A percentile compares a stretch with the other conserved stretches of the same genome.
Evolutionary conservation across 2,329 filamentous ascomycete species (phyloP).

Genomic region (Mariannaea elegans): DNA sequence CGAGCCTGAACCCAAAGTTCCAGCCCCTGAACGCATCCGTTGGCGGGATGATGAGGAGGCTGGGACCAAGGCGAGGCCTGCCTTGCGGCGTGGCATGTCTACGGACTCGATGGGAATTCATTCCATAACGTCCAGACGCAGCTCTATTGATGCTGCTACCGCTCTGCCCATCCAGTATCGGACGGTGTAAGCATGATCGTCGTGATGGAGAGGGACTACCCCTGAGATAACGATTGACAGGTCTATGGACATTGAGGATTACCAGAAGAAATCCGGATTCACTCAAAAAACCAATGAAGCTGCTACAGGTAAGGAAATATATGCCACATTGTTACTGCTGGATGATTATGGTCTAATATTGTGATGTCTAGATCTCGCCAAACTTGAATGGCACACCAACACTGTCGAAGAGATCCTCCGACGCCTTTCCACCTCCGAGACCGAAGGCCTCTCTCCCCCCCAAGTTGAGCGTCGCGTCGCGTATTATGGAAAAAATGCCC

Average conservation of each 20-base stretch:
- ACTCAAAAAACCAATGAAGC: slow-evolving; percentile 21
- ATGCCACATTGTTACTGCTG: neutral
- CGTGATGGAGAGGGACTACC: neutral
- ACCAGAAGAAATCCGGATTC: slow-evolving; percentile 22
- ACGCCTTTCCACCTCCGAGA: slow-evolving; percentile 22
- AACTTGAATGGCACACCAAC: slow-evolving; percentile 33
- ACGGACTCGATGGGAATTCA: slow-evolving; percentile 25
- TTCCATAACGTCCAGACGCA: slow-evolving; percentile 24
- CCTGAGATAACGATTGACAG: slow-evolving; percentile 19
- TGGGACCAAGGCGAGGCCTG: slow-evolving; percentile 22
- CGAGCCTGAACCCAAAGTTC: slow-evolving; percentile 24
- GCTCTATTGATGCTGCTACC: slow-evolving; percentile 24
- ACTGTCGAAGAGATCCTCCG: slow-evolving; percentile 25
- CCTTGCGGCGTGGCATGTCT: slow-evolving; percentile 24
- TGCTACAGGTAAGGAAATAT: slow-evolving; percentile 13
- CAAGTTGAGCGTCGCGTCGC: slow-evolving; percentile 22
- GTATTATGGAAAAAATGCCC: slow-evolving; percentile 31
- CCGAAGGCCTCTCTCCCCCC: slow-evolving; percentile 26
- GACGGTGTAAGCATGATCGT: slow-evolving; percentile 27
- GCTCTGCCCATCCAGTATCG: slow-evolving; percentile 32
- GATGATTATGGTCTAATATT: slow-evolving; percentile 1
- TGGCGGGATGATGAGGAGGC: slow-evolving; percentile 32
- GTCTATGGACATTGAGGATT: slow-evolving; percentile 34
- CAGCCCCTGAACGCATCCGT: slow-evolving; percentile 28
- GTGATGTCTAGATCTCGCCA: slow-evolving; percentile 22